phyloP scores from a whole-genome alignment of 139 green algal genomes.

The Marvania coccoides region DNA sequence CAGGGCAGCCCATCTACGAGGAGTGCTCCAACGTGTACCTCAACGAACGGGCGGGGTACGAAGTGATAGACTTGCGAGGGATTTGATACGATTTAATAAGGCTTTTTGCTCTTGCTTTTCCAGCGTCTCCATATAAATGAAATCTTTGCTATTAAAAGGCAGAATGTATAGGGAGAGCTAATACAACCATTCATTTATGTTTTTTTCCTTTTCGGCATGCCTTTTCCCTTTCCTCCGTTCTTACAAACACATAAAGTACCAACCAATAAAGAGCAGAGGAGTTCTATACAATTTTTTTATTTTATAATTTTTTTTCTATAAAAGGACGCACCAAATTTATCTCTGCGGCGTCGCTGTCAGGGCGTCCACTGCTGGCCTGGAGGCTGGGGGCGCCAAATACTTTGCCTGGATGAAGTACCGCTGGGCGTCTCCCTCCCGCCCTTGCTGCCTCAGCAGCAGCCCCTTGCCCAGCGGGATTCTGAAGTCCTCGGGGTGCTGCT shows the following conservation, averaged over 20 bases:
- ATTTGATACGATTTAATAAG: neutral
- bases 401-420: slow-evolving; percentile 34
- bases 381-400: slow-evolving; percentile 22
- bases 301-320: neutral
- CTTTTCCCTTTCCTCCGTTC: too few relatives aligned
- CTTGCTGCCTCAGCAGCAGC: slow-evolving; percentile 30
- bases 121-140: neutral
- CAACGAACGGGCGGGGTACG: slow-evolving; percentile 60
- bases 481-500: slow-evolving; percentile 33
- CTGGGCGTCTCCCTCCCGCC: slow-evolving; percentile 25
- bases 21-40: slow-evolving; percentile 88
- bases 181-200: too few relatives aligned
- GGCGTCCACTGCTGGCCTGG: slow-evolving; percentile 4
- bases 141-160: too few relatives aligned
- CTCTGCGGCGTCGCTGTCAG: slow-evolving; percentile 4
- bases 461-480: slow-evolving; percentile 28
- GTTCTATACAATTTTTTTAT: neutral
- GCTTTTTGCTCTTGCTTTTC: neutral
- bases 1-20: slow-evolving; percentile 83
- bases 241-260: too few relatives aligned
- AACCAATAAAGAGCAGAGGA: too few relatives aligned
- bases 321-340: neutral
- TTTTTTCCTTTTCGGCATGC: too few relatives aligned
- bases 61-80: slow-evolving; percentile 79
- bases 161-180: too few relatives aligned